A percentile compares a stretch with the other conserved stretches of the same genome.
Evolutionary conservation across 352 stramenopile species (phyloP).

Genomic region (Phytophthora pisi): DNA sequence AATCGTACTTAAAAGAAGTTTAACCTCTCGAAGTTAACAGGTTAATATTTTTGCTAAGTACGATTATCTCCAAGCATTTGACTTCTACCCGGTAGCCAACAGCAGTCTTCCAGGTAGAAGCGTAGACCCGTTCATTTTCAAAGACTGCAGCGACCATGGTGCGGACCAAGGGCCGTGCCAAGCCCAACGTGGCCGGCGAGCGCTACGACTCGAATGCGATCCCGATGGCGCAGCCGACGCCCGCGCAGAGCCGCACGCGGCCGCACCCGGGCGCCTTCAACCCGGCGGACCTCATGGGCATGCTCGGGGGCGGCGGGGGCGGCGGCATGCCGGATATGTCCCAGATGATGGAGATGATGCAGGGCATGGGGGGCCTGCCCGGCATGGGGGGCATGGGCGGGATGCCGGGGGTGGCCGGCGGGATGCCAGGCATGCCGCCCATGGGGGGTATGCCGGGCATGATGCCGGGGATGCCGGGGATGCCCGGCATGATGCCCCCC

Average conservation of each 20-base stretch:
- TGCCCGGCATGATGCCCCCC: conserved; percentile 47
- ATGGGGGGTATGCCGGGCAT: conserved; percentile 29
- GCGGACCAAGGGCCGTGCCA: conserved; percentile 62
- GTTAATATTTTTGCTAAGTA: too few species aligned
- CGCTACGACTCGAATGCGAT: conserved; percentile 86
- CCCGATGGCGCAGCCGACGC: conserved; percentile 33
- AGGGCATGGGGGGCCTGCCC: conserved; percentile 45
- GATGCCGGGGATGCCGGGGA: conserved; percentile 45
- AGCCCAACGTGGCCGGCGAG: conserved; percentile 84
- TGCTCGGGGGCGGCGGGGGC: conserved; percentile 49
- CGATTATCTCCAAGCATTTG: too few species aligned
- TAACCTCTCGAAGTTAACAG: too few species aligned
- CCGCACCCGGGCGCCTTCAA: conserved; percentile 46
- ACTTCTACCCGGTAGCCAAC: too few species aligned
- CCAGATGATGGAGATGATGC: conserved; percentile 69
- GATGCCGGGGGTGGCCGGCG: too few species aligned
- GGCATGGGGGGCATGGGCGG: conserved; percentile 21
- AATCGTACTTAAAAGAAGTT: too few species aligned
- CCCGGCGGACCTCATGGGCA: conserved; percentile 64
- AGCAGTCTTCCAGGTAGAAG: too few species aligned
- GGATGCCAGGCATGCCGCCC: conserved; percentile 9
- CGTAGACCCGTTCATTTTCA: neutral
- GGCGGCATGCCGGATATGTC: conserved; percentile 61
- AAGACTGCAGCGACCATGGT: conserved; percentile 31
- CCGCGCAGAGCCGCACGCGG: conserved; percentile 28